These are phyloP conservation scores for Mycena floridula DNA, from an alignment of 768 basidiomycete species.

Conservation along the genomic window DNA sequence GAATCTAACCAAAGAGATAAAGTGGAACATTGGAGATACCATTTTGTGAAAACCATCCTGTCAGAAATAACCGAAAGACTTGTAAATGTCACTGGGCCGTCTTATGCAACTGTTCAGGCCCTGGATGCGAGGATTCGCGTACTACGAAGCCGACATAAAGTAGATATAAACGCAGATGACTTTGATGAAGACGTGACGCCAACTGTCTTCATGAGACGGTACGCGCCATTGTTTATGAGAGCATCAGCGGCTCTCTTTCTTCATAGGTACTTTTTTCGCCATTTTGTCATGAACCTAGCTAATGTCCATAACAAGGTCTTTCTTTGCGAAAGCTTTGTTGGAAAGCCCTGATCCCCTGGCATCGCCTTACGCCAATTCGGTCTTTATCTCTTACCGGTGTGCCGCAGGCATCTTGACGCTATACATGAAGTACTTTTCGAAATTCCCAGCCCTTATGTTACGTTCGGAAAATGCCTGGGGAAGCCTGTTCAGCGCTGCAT, in stretches of 20 bases:
- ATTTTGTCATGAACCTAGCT: slow-evolving; percentile 39
- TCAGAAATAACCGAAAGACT: background rate
- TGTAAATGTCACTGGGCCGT: background rate
- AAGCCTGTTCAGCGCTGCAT: background rate
- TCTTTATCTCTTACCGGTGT: slow-evolving; percentile 40
- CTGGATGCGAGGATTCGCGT: background rate
- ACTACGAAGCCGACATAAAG: too few species aligned
- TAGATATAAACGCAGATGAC: too few species aligned
- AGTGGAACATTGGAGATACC: background rate
- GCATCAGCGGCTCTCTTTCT: background rate
- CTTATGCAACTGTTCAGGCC: background rate
- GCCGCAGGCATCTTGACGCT: slow-evolving; percentile 32
- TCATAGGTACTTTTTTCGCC: background rate
- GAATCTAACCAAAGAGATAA: slow-evolving; percentile 16
- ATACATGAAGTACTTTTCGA: slow-evolving; percentile 21
- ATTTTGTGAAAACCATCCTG: slow-evolving; percentile 14
- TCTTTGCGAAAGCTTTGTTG: slow-evolving; percentile 34
- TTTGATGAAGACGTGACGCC: background rate
- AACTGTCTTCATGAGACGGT: background rate
- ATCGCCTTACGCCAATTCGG: slow-evolving; percentile 40
- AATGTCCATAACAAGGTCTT: slow-evolving; percentile 37
- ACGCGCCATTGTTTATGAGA: background rate
- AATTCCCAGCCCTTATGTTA: slow-evolving; percentile 27
- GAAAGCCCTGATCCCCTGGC: slow-evolving; percentile 40
- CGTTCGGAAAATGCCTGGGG: background rate